phyloP scores from a whole-genome alignment of 2,329 filamentous ascomycete genomes.

The Volutella citrinella region DNA sequence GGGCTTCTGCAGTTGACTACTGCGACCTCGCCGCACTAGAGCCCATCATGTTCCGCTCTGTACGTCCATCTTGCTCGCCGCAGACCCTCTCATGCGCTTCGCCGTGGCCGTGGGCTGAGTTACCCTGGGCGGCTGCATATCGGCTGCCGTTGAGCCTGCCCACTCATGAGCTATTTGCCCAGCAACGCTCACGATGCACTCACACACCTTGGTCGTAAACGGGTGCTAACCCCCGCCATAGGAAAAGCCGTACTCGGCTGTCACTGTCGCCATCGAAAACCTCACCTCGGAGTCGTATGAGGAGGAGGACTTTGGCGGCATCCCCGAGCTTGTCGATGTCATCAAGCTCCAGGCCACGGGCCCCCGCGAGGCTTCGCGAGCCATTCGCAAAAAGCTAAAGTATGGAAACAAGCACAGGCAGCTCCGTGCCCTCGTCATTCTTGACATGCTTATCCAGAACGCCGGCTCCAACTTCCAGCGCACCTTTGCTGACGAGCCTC shows the following conservation, averaged over 20 bases:
- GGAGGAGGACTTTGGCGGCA: constrained; percentile 86
- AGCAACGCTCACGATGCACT: too few relatives aligned
- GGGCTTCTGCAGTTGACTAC: constrained; percentile 1
- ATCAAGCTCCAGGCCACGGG: constrained; percentile 86
- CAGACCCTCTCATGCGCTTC: neutral
- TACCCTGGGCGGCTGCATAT: too few relatives aligned
- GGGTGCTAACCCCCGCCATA: constrained; percentile 9
- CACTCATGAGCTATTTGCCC: constrained; percentile 18
- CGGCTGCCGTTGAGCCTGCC: too few relatives aligned
- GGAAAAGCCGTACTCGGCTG: constrained; percentile 83
- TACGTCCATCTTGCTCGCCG: neutral
- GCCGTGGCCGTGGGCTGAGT: too few relatives aligned
- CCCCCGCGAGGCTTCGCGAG: constrained; percentile 83
- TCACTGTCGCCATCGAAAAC: constrained; percentile 88
- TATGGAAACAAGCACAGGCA: constrained; percentile 95
- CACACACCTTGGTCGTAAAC: too few relatives aligned
- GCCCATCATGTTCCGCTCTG: too few relatives aligned
- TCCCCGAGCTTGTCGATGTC: constrained; percentile 91
- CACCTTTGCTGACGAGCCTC: constrained; percentile 82
- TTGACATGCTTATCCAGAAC: constrained; percentile 94
- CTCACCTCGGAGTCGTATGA: constrained; percentile 87
- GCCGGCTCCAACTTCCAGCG: constrained; percentile 84
- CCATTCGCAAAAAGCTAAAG: constrained; percentile 96
- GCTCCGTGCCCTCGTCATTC: constrained; percentile 79
- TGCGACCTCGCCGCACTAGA: neutral